Conservation (phyloP, 805 yeast genomes). For the Candida maltosa region DNA sequence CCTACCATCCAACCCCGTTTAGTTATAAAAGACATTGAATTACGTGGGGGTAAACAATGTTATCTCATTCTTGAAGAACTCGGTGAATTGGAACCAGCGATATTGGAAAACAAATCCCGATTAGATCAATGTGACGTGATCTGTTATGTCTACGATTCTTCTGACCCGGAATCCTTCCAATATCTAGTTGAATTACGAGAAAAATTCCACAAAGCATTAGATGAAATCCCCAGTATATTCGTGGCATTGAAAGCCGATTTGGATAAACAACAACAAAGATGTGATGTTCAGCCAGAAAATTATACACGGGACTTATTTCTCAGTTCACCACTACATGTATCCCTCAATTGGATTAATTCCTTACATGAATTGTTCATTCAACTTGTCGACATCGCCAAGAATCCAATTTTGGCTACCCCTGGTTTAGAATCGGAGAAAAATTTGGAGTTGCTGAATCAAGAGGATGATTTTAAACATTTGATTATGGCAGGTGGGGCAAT, state of each 20-base stretch:
- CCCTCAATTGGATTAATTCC: constrained; percentile 87
- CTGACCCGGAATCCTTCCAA: constrained; percentile 93
- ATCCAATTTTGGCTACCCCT: constrained; percentile 76
- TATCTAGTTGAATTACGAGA: constrained; percentile 69
- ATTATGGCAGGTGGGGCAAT: constrained; percentile 68
- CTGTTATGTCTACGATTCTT: constrained; percentile 87
- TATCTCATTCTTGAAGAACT: constrained; percentile 87
- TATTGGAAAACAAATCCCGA: constrained; percentile 64
- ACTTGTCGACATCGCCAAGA: constrained; percentile 81
- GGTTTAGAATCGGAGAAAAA: constrained; percentile 60
- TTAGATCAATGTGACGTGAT: constrained; percentile 87
- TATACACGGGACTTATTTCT: constrained; percentile 65
- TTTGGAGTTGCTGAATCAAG: too few species aligned
- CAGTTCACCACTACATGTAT: constrained; percentile 85
- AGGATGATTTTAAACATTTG: constrained; percentile 49
- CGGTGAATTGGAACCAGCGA: constrained; percentile 82
- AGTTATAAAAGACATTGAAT: constrained; percentile 89
- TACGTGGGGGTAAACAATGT: constrained; percentile 93
- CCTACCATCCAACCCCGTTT: constrained; percentile 81
- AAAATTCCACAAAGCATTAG: constrained; percentile 54
- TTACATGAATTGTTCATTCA: constrained; percentile 81
- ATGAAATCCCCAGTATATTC: constrained; percentile 73
- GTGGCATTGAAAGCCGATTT: constrained; percentile 94
- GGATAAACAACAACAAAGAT: constrained; percentile 92
- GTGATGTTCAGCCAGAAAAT: constrained; percentile 81